Evolutionary conservation across 2,329 filamentous ascomycete species (phyloP).

Genomic region (Claviceps citrina): DNA sequence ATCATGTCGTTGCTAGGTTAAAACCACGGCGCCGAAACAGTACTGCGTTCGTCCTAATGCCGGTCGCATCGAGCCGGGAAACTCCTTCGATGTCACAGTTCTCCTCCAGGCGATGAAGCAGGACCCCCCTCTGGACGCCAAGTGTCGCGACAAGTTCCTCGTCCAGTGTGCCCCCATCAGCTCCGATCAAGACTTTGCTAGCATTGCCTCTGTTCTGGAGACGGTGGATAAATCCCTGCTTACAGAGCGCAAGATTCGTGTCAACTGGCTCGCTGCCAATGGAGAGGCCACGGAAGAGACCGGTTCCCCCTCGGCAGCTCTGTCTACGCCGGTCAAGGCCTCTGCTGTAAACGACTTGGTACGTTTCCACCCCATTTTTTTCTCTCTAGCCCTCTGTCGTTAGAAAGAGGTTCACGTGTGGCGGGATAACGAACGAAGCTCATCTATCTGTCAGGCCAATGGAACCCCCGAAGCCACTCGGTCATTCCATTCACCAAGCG

Average conservation of each 20-base stretch:
- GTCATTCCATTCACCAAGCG: constrained; percentile 29
- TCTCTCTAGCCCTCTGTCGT: not conserved
- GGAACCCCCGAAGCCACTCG: constrained; percentile 31
- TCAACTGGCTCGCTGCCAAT: constrained; percentile 61
- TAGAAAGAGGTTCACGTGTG: not conserved
- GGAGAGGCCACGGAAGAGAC: constrained; percentile 20
- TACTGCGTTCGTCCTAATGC: constrained; percentile 98
- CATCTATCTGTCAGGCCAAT: constrained; percentile 13
- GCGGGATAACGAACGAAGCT: constrained; percentile 3
- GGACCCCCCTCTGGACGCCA: constrained; percentile 70
- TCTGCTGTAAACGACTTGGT: constrained; percentile 26
- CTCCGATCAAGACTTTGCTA: constrained; percentile 68
- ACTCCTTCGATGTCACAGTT: constrained; percentile 85
- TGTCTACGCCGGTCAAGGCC: constrained; percentile 27
- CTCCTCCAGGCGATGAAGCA: constrained; percentile 96
- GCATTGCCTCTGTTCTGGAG: constrained; percentile 69
- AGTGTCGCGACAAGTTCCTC: constrained; percentile 94
- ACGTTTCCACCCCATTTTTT: constrained; percentile 12
- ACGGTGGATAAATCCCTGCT: constrained; percentile 63
- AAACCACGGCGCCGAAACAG: constrained; percentile 98
- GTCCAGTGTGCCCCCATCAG: constrained; percentile 82
- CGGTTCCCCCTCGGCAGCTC: constrained; percentile 7
- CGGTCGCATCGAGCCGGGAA: constrained; percentile 80
- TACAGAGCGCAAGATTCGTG: constrained; percentile 90
- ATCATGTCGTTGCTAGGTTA: constrained; percentile 50